These are phyloP conservation scores for Xylariaceae sp. DNA, from an alignment of 2,329 filamentous ascomycete genomes.

Conservation along the genomic window DNA sequence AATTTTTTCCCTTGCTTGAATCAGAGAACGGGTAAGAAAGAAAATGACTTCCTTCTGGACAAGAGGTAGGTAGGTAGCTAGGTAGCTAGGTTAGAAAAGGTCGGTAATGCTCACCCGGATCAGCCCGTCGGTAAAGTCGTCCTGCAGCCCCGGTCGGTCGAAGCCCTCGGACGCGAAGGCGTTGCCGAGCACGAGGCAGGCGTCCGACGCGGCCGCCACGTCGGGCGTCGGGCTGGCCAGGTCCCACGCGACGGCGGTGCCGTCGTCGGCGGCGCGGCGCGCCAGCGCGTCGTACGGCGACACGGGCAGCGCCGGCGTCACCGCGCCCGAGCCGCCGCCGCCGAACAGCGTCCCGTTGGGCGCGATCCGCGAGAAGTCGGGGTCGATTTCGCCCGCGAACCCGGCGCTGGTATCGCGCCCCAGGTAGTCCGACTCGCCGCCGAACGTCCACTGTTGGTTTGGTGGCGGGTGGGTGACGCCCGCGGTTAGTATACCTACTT, in stretches of 20 bases:
- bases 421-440: constrained; percentile 30
- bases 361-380: constrained; percentile 32
- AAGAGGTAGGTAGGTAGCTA: too few relatives aligned
- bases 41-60: too few relatives aligned
- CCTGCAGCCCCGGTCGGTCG: constrained; percentile 52
- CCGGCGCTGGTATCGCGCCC: constrained; percentile 20
- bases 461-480: too few relatives aligned
- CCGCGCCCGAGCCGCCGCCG: constrained; percentile 42
- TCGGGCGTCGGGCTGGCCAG: constrained; percentile 39
- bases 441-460: constrained; percentile 35
- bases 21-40: too few relatives aligned
- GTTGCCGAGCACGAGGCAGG: constrained; percentile 63
- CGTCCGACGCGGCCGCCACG: constrained; percentile 45
- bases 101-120: too few relatives aligned
- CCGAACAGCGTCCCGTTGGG: constrained; percentile 38
- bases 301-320: constrained; percentile 38
- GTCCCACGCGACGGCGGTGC: constrained; percentile 53
- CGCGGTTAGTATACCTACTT: too few relatives aligned
- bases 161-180: constrained; percentile 67
- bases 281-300: constrained; percentile 49
- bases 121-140: constrained; percentile 56
- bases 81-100: too few relatives aligned
- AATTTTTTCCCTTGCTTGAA: too few relatives aligned
- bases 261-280: constrained; percentile 44
- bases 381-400: constrained; percentile 23